A percentile compares a stretch with the other conserved stretches of the same genome.
These are phyloP conservation scores for Russula compacta DNA, from an alignment of 768 basidiomycete species.

Conservation along the genomic window DNA sequence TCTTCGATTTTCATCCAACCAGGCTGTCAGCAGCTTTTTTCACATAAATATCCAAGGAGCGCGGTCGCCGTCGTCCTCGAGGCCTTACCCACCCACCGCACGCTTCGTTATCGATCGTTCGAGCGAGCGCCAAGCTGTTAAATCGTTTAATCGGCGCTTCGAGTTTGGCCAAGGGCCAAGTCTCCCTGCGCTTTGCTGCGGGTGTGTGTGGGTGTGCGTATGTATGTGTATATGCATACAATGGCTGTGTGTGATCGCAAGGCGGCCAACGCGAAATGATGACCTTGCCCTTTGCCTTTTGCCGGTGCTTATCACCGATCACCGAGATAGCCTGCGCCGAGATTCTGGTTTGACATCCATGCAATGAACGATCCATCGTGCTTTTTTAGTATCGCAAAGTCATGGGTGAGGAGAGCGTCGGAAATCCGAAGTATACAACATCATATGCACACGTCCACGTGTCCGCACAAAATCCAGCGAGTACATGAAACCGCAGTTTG, in stretches of 20 bases:
- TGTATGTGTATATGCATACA: no score
- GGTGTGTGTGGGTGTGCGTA: no score
- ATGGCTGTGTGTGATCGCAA: neutral
- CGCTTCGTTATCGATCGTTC: constrained; percentile 5
- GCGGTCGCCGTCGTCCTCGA: neutral
- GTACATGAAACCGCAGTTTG: constrained; percentile 1
- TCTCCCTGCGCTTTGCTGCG: no score
- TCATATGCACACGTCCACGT: constrained; percentile 8
- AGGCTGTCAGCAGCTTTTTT: neutral
- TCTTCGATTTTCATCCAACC: neutral
- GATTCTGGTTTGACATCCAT: neutral
- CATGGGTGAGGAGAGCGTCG: neutral
- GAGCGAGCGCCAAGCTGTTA: no score
- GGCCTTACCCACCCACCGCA: neutral
- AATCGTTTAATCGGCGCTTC: no score
- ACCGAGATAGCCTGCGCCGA: neutral
- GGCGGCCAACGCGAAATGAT: neutral
- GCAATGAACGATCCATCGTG: neutral
- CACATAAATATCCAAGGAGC: neutral
- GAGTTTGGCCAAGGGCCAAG: no score
- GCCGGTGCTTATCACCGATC: no score
- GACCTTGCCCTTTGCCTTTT: neutral
- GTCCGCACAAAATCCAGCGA: constrained; percentile 6
- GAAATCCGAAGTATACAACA: neutral
- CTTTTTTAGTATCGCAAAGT: neutral